Percentiles rank a stretch among this genome's conserved stretches.
phyloP scores from a whole-genome alignment of 2,329 filamentous ascomycete genomes.

The Myrmaecium sp. region DNA sequence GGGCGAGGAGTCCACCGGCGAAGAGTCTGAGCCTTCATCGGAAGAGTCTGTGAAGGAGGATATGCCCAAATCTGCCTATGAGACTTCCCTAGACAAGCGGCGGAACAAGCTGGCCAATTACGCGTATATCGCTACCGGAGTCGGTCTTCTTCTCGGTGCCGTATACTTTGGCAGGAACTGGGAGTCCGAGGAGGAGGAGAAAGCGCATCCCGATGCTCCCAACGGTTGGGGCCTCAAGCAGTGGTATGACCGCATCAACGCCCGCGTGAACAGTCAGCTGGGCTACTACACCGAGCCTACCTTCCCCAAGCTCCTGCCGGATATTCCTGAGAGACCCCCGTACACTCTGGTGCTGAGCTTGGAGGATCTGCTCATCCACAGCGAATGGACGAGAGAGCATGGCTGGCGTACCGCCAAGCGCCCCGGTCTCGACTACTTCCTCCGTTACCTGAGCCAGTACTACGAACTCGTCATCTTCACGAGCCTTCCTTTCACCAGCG shows the following conservation, averaged over 20 bases:
- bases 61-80: constrained; percentile 63
- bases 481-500: constrained; percentile 65
- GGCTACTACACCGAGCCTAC: constrained; percentile 93
- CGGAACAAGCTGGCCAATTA: constrained; percentile 61
- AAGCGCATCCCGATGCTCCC: constrained; percentile 50
- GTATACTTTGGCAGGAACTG: constrained; percentile 78
- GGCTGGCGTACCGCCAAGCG: constrained; percentile 93
- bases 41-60: constrained; percentile 36
- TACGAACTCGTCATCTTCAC: constrained; percentile 97
- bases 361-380: constrained; percentile 88
- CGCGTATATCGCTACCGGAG: constrained; percentile 46
- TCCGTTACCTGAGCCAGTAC: constrained; percentile 92
- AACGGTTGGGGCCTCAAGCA: constrained; percentile 60
- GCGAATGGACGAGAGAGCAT: constrained; percentile 84
- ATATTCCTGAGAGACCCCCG: constrained; percentile 63
- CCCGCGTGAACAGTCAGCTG: constrained; percentile 57
- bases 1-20: constrained; percentile 22
- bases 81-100: constrained; percentile 77
- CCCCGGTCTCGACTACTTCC: constrained; percentile 90
- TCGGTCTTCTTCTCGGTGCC: constrained; percentile 39
- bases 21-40: constrained; percentile 35
- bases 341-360: constrained; percentile 87
- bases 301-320: constrained; percentile 81
- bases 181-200: constrained; percentile 57
- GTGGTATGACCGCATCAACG: constrained; percentile 67